Conservation (phyloP, 176 grass and related monocot species). For the Aegilops speltoides region DNA sequence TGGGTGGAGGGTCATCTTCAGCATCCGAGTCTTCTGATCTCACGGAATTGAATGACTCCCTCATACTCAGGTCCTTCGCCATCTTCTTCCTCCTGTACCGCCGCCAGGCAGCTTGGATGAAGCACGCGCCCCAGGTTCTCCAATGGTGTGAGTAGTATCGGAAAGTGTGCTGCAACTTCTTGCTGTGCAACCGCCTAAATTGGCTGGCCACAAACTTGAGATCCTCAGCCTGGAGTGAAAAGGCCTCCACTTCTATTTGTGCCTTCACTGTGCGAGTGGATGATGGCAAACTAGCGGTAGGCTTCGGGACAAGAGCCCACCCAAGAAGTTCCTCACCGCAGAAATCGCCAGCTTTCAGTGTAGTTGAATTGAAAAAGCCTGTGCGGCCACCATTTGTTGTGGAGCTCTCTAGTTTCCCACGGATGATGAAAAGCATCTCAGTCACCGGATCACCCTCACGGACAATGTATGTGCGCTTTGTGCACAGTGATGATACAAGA, state of each 20-base stretch:
- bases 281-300: conserved; percentile 71
- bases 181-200: conserved; percentile 93
- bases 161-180: conserved; percentile 86
- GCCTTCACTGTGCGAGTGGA: conserved; percentile 78
- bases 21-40: conserved; percentile 51
- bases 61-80: conserved; percentile 76
- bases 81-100: conserved; percentile 77
- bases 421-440: conserved; percentile 98
- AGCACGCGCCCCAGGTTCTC: conserved; percentile 87
- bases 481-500: conserved; percentile 88
- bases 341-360: conserved; percentile 77
- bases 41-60: conserved; percentile 63
- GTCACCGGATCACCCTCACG: conserved; percentile 92
- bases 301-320: conserved; percentile 89
- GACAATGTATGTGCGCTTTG: conserved; percentile 82
- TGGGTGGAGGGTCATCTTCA: conserved; percentile 37
- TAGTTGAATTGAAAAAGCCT: conserved; percentile 89
- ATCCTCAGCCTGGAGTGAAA: conserved; percentile 78
- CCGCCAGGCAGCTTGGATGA: conserved; percentile 90
- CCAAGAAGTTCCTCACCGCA: conserved; percentile 88
- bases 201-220: conserved; percentile 95
- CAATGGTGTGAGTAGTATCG: conserved; percentile 85
- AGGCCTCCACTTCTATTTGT: conserved; percentile 86
- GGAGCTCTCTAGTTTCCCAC: conserved; percentile 91
- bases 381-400: conserved; percentile 90